Base-by-base conservation (phyloP, 2,329 filamentous ascomycete species). In the Talaromyces sp. region DNA sequence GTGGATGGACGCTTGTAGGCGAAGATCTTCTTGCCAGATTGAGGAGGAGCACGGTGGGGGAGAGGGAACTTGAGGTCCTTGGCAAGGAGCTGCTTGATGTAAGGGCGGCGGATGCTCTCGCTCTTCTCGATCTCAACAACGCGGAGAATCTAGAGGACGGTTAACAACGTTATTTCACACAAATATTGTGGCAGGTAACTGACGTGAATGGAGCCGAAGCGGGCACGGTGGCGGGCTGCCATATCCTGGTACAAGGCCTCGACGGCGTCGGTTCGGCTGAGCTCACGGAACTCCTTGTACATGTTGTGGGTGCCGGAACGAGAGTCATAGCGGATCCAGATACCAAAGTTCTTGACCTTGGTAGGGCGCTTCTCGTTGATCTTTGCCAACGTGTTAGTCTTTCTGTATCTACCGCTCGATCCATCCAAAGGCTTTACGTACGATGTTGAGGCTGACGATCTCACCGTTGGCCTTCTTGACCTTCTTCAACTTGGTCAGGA, bases 261-360 rank as follows among this genome's bases (percentile, higher is more conserved):
- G 76, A 98, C 93, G 70, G 95, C 95, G 71, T 95, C 93, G 76
- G 89, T 90, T 82, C 95, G 87, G 79, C 90, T 93, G 87, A 98
- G 90, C 87, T 98, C 95, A 80, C 95, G 91, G 90, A 97, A 98
- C 89, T 99, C 95, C 89, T 98, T 98, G 91, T 99, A 99, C 95
- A 99, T 99, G 90, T 99, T 99, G 92, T 99, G 95, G 75, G 95
- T 99, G 75, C 95, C 95, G 75, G 95, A 98, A 82, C 95, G 93
- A 66, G 96, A 99, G 85, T 99, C 93, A 86, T 99, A 99, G 80
- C 96, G 93, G 84, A 99, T 89, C 96, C 96, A 99, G 88, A 99
- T 89, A 81, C 95, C 95, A 80, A 99, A 98, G 90, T 97, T 99
- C 92, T 99, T 99, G 87, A 99, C 93, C 87, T 96, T 97, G 78